Conservation (phyloP, 2,329 filamentous ascomycete genomes). For the Colletotrichum orbiculare region DNA sequence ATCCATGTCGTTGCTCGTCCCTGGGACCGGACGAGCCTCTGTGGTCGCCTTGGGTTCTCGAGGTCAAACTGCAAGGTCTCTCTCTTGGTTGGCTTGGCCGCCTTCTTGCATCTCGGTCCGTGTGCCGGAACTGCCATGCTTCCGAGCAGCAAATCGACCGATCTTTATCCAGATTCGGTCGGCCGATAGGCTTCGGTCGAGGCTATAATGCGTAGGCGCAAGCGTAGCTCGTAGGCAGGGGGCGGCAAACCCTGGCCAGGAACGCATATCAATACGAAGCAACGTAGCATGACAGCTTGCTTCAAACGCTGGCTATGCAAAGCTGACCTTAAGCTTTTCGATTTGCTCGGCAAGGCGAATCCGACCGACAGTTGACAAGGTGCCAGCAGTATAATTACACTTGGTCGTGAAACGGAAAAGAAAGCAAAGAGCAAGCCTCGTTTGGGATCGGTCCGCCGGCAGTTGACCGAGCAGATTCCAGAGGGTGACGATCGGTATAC, state of each 20-base stretch:
- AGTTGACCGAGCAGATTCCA: constrained; percentile 25
- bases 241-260: constrained; percentile 13
- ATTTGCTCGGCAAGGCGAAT: neutral
- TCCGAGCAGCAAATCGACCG: constrained; percentile 22
- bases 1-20: neutral
- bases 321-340: no score
- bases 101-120: constrained; percentile 22
- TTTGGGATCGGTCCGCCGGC: constrained; percentile 7
- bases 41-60: neutral
- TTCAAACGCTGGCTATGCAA: neutral
- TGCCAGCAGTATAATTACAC: neutral
- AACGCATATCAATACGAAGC: no score
- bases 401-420: constrained; percentile 22
- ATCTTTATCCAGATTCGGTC: neutral
- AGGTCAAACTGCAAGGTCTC: neutral
- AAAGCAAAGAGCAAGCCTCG: constrained; percentile 15
- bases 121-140: constrained; percentile 24
- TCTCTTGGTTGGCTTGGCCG: constrained; percentile 5
- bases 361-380: constrained; percentile 10
- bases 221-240: constrained; percentile 15
- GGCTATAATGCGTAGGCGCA: neutral
- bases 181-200: no score
- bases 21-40: constrained; percentile 1
- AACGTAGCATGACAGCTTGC: constrained; percentile 7
- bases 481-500: constrained; percentile 1